Evolutionary conservation across 129 eudicot species (phyloP), one percentile per base, ranked within the genome.

Genomic region (Dittrichia graveolens): DNA sequence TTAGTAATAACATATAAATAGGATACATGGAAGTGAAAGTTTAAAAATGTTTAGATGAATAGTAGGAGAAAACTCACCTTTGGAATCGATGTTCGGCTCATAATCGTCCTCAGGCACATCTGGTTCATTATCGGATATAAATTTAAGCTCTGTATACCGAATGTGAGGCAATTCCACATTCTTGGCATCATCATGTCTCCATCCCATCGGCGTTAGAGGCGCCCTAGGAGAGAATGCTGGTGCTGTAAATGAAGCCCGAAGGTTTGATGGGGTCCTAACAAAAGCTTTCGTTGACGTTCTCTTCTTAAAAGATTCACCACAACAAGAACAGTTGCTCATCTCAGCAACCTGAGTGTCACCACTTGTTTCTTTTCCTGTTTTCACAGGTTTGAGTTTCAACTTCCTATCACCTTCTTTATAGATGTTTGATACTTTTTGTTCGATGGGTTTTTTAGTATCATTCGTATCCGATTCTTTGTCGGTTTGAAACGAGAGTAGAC

Each of bases 401-500:
- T 54, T 85, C 63, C 12, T 54, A 5, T 83, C 87, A 55, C 81
- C 90, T 31, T 74, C 84, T n/a, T 78, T 81, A 13, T 75, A 47
- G 2, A 18, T 57, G 63, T 75, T 81, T 3, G 70, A 13, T 42
- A 84, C 82, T 59, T 81, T 86, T 35, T 75, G 78, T 37, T 85
- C 84, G 13, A 50, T 70, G 16, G 76, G 64, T 37, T 82, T 79
- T 57, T 82, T 88, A 43, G 64, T 38, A 49, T 66, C 62, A 2
- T 69, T 85, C 2, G 52, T 46, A 10, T 85, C 97, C 7, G 87
- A 60, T 34, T 86, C 88, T 70, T 75, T 89, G 35, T 83, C 89
- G 5, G 79, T 75, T 18, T 90, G 92, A 68, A 89, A 92, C 1
- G 96, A 89, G 12, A 92, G 88, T 7, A 92, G 95, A 67, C 98